phyloP scores from a whole-genome alignment of 179 eudicot genomes.

The Nepenthes alata region DNA sequence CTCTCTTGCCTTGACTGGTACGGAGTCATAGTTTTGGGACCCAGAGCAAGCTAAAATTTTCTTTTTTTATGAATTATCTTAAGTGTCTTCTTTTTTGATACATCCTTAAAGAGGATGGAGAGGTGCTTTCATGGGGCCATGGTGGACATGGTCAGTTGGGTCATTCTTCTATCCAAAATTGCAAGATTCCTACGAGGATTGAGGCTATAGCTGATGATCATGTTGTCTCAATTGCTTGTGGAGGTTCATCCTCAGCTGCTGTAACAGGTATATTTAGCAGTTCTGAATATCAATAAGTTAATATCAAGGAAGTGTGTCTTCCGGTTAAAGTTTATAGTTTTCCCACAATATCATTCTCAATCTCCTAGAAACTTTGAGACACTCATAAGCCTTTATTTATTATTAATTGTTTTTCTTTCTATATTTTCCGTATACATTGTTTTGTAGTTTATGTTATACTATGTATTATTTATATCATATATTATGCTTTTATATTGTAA shows the following conservation, averaged over 20 bases:
- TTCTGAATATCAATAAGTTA: background rate
- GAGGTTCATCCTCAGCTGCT: constrained; percentile 90
- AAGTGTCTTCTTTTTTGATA: background rate
- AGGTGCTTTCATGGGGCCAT: constrained; percentile 92
- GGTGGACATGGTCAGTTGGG: constrained; percentile 96
- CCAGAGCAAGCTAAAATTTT: too few species aligned
- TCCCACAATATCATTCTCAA: too few species aligned
- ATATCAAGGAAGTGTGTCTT: background rate
- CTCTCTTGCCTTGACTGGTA: constrained; percentile 88
- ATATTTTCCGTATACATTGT: too few species aligned
- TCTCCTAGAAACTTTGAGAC: too few species aligned
- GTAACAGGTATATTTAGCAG: constrained; percentile 41
- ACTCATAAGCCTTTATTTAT: too few species aligned
- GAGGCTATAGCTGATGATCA: constrained; percentile 63
- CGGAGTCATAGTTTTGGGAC: constrained; percentile 3
- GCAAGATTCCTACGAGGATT: constrained; percentile 47
- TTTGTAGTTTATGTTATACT: too few species aligned
- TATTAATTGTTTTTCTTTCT: too few species aligned
- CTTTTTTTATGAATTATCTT: background rate
- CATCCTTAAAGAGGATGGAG: constrained; percentile 48
- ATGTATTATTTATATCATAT: too few species aligned
- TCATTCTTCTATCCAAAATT: constrained; percentile 56
- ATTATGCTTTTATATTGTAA: too few species aligned
- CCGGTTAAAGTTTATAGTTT: background rate
- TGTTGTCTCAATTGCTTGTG: constrained; percentile 66